Base-by-base conservation (phyloP, 2,329 filamentous ascomycete species). In the Samsoniella hepiali region DNA sequence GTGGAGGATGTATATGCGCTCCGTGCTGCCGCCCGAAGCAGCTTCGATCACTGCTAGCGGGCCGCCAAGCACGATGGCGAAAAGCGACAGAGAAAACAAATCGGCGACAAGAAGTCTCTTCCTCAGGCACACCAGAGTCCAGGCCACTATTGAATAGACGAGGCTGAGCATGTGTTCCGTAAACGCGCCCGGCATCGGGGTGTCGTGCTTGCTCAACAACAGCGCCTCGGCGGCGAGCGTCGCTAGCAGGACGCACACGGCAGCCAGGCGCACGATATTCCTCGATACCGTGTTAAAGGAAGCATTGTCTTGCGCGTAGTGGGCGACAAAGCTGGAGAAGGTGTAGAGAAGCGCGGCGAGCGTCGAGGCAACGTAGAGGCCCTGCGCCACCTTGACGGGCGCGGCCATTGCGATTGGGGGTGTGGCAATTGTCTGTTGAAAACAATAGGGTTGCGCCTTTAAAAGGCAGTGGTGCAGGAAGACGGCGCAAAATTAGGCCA, bases 221-320 rank as follows among this genome's bases (percentile, higher is more conserved):
- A 22, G 27, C 8, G 27, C 54, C 17, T 56, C 54, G 15, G 54
- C 27, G 29, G 13, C 38, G 15, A 56, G 38, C 22, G 54, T 56
- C 3, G 54, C 17, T 32, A 56, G 38, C 36, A 56, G n/a, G 22
- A 32, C 11, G 29, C 38, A 27, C n/a, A 56, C 17, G 2, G 54
- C 54, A 9, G 29, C 11, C n/a, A 58, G 3, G 17, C 55, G 55
- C 31, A n/a, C 17, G 29, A 49, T 5, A 8, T 10, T 38, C 1
- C 44, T 34, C 32, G 55, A 27, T 5, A 29, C 29, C 0, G 55
- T 58, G 11, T 58, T 58, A 31, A 58, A 58, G 2, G 55, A 58
- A 5, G 55, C 42, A 47, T 58, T 58, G 6, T 45, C 42, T 31
- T 58, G 55, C 13, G 40, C 55, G 22, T 58, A 58, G 15, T 58